Percentiles rank a stretch among this genome's conserved stretches.
Evolutionary conservation across 2,329 filamentous ascomycete genomes (phyloP).

Genomic region (Fusarium abutilonis): DNA sequence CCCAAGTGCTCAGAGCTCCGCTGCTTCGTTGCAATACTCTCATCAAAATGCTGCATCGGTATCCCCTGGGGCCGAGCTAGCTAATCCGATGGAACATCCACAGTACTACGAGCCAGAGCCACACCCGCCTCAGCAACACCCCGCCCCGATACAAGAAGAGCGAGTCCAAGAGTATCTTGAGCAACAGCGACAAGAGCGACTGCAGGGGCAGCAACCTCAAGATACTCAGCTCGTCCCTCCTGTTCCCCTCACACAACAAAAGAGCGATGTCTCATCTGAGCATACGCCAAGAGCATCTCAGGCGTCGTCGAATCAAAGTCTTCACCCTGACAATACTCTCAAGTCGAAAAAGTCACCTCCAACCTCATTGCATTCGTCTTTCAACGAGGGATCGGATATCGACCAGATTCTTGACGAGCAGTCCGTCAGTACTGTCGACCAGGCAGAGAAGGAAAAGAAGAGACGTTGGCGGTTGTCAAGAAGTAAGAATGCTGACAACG

Average conservation of each 20-base stretch:
- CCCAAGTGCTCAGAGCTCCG: conserved; percentile 90
- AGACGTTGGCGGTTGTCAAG: conserved; percentile 78
- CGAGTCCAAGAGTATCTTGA: conserved; percentile 33
- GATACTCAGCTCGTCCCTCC: conserved; percentile 33
- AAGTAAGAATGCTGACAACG: conserved; percentile 65
- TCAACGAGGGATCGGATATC: conserved; percentile 83
- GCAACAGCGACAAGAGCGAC: conserved; percentile 29
- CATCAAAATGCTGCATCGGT: conserved; percentile 57
- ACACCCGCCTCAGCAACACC: conserved; percentile 31
- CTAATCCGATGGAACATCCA: conserved; percentile 58
- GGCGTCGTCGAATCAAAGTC: conserved; percentile 52
- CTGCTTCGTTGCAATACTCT: conserved; percentile 70
- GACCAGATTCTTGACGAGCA: conserved; percentile 74
- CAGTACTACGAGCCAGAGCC: conserved; percentile 35
- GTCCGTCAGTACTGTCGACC: conserved; percentile 50
- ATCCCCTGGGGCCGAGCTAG: conserved; percentile 58
- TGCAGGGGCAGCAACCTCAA: conserved; percentile 24
- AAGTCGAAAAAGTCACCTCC: conserved; percentile 78
- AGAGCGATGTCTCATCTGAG: conserved; percentile 54
- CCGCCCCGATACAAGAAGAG: conserved; percentile 37
- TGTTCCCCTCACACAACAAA: conserved; percentile 33
- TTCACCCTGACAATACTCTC: conserved; percentile 61
- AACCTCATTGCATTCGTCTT: conserved; percentile 78
- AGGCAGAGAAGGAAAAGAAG: conserved; percentile 73
- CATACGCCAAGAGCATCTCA: conserved; percentile 60